phyloP scores from a whole-genome alignment of 75 land plant species.

The Pinus taeda region DNA sequence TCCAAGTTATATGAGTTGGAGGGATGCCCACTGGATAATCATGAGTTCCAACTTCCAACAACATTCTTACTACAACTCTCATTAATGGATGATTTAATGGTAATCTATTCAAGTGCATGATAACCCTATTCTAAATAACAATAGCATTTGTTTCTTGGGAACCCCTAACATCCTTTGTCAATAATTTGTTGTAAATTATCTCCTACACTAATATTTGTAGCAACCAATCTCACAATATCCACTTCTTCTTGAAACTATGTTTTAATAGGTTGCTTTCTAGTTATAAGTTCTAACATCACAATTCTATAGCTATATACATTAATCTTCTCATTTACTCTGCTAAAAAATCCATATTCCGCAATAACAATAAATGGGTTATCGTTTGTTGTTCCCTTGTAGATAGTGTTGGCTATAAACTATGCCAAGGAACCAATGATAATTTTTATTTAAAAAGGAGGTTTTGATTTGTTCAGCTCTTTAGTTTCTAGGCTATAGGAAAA shows the following conservation, averaged over 20 bases:
- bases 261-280: slow-evolving; percentile 17
- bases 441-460: no score
- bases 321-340: slow-evolving; percentile 25
- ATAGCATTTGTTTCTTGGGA: no score
- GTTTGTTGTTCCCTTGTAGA: no score
- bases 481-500: no score
- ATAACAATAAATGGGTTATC: not conserved
- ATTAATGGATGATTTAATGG: slow-evolving; percentile 13
- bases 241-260: slow-evolving; percentile 17
- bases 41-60: not conserved
- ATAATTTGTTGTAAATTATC: no score
- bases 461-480: no score
- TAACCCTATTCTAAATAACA: no score
- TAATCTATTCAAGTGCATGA: not conserved
- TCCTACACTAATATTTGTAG: not conserved
- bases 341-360: slow-evolving; percentile 17
- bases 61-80: slow-evolving; percentile 19
- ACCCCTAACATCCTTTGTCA: no score
- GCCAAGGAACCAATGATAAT: no score
- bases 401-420: no score
- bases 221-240: slow-evolving; percentile 11
- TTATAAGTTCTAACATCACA: slow-evolving; percentile 24
- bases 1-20: no score
- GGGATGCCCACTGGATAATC: no score
- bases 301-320: slow-evolving; percentile 31